Base-by-base conservation (phyloP, 192 early-diverging fungal genomes). In the Geranomyces variabilis region DNA sequence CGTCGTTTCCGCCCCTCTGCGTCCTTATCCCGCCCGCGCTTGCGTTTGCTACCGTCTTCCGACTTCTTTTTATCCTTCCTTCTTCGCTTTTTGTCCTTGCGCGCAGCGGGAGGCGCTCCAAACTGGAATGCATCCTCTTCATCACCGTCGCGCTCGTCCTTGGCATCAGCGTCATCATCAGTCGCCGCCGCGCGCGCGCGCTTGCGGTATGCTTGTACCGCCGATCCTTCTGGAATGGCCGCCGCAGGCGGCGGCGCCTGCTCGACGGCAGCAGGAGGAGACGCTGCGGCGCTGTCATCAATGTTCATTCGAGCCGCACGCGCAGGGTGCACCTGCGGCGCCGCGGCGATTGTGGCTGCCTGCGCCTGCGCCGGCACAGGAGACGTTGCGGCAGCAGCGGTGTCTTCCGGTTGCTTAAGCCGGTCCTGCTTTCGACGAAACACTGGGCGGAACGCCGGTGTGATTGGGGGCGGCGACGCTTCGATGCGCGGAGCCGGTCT, bases 341-440 rank as follows among this genome's bases (percentile, higher is more conserved):
- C 26, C 6, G 26, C 22, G 3, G 58, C 29, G 3, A 24, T 41
- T 41, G 36, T 41, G n/a, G n/a, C n/a, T n/a, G n/a, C n/a, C n/a
- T n/a, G n/a, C n/a, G n/a, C n/a, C n/a, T n/a, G n/a, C n/a, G n/a
- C n/a, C 10, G 36, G 36, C 36, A 41, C 43, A 2, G 41, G 2
- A 10, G 63, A 6, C 14, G 63, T 41, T 21, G 63, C 63, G 10
- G 63, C 33, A 64, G 34, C 44, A 30, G 21, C 44, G 8, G 15
- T 13, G 41, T 10, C 60, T 34, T 8, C 28, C 12, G 43, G 17
- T 29, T 64, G 21, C 33, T 77, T 77, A 12, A 59, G 47, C 5
- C 70, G 76, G 21, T 67, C 70, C 34, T 72, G 26, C 43, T 73
- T 72, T 47, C 49, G 31, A 36, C 70, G 55, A 58, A 77, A 77